Conservation (phyloP, 2,329 filamentous ascomycete species). For the Ophiostoma quercus region DNA sequence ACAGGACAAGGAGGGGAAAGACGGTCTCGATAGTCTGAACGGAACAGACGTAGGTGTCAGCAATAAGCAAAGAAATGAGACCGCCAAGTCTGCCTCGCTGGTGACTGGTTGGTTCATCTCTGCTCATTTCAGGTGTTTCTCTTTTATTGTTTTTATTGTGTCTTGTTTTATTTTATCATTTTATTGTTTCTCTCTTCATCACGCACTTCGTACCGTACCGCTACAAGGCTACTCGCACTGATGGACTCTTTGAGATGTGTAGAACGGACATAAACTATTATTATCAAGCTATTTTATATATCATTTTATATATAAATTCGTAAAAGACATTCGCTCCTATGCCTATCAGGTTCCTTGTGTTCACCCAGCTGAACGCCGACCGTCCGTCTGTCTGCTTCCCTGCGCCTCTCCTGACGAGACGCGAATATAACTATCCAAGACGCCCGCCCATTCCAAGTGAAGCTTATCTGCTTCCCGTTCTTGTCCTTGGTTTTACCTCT, state of each 20-base stretch:
- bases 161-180: neutral
- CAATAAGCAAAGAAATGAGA: conserved; percentile 11
- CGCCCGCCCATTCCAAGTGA: neutral
- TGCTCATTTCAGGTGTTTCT: conserved; percentile 10
- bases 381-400: neutral
- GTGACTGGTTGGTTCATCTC: neutral
- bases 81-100: conserved; percentile 6
- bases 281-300: no score
- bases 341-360: neutral
- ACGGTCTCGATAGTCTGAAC: neutral
- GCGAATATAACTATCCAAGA: conserved; percentile 11
- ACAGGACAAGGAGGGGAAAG: neutral
- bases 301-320: neutral
- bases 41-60: neutral
- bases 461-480: neutral
- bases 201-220: neutral
- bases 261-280: neutral
- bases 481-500: neutral
- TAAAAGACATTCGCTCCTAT: neutral
- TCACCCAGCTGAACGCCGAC: conserved; percentile 1
- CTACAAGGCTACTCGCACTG: neutral
- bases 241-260: neutral
- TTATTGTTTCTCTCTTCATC: neutral
- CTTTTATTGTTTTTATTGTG: conserved; percentile 5
- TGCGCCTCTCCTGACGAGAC: neutral